Evolutionary conservation across 306 rosid genomes (phyloP), one percentile per base, ranked within the genome.

Genomic region (Datisca glomerata): DNA sequence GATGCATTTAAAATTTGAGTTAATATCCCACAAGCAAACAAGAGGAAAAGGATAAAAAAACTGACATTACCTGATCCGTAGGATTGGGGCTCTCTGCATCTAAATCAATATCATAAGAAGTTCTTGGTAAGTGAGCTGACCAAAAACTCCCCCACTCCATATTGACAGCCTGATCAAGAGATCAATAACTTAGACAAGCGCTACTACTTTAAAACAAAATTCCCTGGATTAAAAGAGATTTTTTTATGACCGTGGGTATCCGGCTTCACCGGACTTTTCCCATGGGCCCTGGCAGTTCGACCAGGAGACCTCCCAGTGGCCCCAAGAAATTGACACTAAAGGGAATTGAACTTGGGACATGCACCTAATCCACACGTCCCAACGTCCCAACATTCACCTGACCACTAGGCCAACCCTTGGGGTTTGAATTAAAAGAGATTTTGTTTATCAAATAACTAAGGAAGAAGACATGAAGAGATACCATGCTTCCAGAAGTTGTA

Each of bases 111-210:
- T 86, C 96, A 51, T 78, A 81, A 2, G 57, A 25, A 43, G 96
- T 81, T 79, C 94, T 86, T 27, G 96, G 96, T 41, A 81, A 73
- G 69, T 86, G 94, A 59, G 94, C 65, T 24, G 96, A 67, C 94
- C 92, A 86, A 60, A 86, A 86, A 58, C 71, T 81, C 24, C 96
- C 96, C 96, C 96, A 86, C 66, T 86, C 96, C 94, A 79, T 86
- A 56, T 86, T 81, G 66, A 86, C 71, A 57, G 67, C 96, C 96
- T 86, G 39, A 56, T 16, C 41, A 21, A 38, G 33, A 55, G 24
- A 34, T 23, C 14, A 8, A 40, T 2, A 31, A 18, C n/a, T n/a
- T n/a, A n/a, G n/a, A n/a, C n/a, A n/a, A n/a, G n/a, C n/a, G n/a
- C n/a, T n/a, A n/a, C n/a, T n/a, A n/a, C n/a, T n/a, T n/a, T n/a